Evolutionary conservation across 768 basidiomycete genomes (phyloP), one percentile per base, ranked within the genome.

Genomic region (Lactarius indigo): DNA sequence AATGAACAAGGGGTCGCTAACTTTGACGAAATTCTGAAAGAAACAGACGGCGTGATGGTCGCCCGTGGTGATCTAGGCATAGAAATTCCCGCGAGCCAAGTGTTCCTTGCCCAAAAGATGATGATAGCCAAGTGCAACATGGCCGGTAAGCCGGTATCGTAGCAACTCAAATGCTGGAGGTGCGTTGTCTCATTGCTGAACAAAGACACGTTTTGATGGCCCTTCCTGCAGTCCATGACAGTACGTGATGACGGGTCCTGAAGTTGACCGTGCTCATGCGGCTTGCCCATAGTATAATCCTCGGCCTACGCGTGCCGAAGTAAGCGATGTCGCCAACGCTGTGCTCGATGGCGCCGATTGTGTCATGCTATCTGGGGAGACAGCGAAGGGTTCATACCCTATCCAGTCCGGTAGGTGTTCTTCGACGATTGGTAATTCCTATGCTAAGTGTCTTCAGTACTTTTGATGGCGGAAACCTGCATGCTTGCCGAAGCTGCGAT

Each of bases 381-480:
- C 97, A 64, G 97, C 97, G 66, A 99, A 98, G 83, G 97, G 97
- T 68, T 81, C 85, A 69, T 99, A 99, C 79, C 97, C 97, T 61
- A 86, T 98, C 75, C 88, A 96, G 78, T 96, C 97, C 60, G 94
- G 94, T 90, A 74, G 35, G 87, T 23, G 30, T 31, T 47, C 15
- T 13, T 42, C 42, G 1, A 64, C 54, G n/a, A 65, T 61, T 30
- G 35, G 64, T 35, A 20, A 26, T 39, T 10, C 57, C 35, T 15
- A 18, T 41, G 26, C 30, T 17, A 41, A 52, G 31, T 57, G n/a
- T 35, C 39, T 47, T 41, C 9, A 62, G 96, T 99, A 70, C 85
- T 94, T 73, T 96, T 98, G 96, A 99, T 99, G 97, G 97, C 96
- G 61, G 97, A 99, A 83, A 98, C 96, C 3, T 98, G 96, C 77